Base-by-base conservation (phyloP, 345 rosid species). In the Eucalyptus camaldulensis region DNA sequence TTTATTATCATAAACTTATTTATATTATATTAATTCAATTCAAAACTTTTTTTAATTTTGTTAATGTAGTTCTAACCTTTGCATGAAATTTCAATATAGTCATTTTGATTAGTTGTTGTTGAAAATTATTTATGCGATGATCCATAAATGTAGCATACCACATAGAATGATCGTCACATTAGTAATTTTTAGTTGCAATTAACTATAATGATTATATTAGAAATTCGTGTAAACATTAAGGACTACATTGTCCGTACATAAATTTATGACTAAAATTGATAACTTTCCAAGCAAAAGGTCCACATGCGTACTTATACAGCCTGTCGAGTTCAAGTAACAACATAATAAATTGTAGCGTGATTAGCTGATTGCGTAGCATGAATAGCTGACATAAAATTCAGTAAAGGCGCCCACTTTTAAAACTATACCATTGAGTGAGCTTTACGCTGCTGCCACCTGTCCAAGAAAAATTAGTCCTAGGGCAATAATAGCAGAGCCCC, bases 31-130 rank as follows among this genome's bases (percentile, higher is more conserved):
- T 27, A 29, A 27, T 27, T 60, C 0, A 60, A 1, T 6, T 24
- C 29, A 56, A 11, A 3, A 3, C 1, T 12, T 31, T n/a, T 29
- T 25, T 5, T 12, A 3, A 31, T 17, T 17, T 31, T 31, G 4
- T 33, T 33, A 69, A 69, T 33, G 13, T 69, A 7, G 13, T 19
- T 10, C 4, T 33, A 5, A 33, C 10, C 0, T 72, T 9, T 17
- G 3, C 1, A 0, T 6, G 13, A 69, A 33, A 72, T 72, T 69
- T 33, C 25, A 72, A 72, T 33, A 10, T 72, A 17, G 1, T 17
- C 8, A 4, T 33, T 19, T 4, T 1, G 2, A 33, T 2, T 37
- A 17, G 0, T 72, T 33, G 1, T 3, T 0, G 0, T 6, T 3
- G 3, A 5, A 69, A 72, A 72, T 33, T 37, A 33, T 19, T 37